A percentile compares a stretch with the other conserved stretches of the same genome.
Evolutionary conservation across 2,329 filamentous ascomycete species (phyloP).

Genomic region (Hypoxylon rubiginosum): DNA sequence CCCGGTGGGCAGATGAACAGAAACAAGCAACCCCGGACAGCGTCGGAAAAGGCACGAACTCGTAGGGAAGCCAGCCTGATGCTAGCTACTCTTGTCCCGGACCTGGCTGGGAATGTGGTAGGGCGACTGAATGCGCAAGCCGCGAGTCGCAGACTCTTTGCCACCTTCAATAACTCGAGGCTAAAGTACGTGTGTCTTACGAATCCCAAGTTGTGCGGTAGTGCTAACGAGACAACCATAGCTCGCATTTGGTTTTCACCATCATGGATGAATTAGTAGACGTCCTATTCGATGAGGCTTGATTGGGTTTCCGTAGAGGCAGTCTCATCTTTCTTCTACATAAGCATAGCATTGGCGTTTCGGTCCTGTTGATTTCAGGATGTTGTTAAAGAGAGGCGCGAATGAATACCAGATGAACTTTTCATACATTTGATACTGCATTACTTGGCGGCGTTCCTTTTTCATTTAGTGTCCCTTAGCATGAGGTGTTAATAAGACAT

Average conservation of each 20-base stretch:
- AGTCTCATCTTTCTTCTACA: conserved; percentile 19
- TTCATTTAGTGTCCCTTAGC: not conserved
- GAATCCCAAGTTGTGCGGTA: not conserved
- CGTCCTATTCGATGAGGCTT: conserved; percentile 69
- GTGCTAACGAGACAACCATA: conserved; percentile 52
- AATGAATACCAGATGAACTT: conserved; percentile 22
- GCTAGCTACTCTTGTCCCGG: conserved; percentile 89
- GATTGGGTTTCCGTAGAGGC: conserved; percentile 13
- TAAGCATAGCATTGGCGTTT: conserved; percentile 42
- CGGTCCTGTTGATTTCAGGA: conserved; percentile 23
- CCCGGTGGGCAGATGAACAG: conserved; percentile 73
- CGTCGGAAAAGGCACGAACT: conserved; percentile 81
- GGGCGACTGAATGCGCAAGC: conserved; percentile 91
- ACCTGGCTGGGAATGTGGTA: conserved; percentile 92
- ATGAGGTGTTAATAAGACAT: not conserved
- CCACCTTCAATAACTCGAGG: conserved; percentile 89
- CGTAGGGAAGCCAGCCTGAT: conserved; percentile 89
- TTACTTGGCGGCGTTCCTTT: conserved; percentile 23
- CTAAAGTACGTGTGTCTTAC: conserved; percentile 77
- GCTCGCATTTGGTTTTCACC: conserved; percentile 77
- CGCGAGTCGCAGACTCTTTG: conserved; percentile 89
- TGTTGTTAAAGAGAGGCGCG: conserved; percentile 8
- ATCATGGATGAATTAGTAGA: conserved; percentile 78
- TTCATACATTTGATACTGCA: conserved; percentile 10
- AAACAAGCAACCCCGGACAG: conserved; percentile 69